Conservation (phyloP, 768 basidiomycete genomes). For the Fibroporia radiculosa region DNA sequence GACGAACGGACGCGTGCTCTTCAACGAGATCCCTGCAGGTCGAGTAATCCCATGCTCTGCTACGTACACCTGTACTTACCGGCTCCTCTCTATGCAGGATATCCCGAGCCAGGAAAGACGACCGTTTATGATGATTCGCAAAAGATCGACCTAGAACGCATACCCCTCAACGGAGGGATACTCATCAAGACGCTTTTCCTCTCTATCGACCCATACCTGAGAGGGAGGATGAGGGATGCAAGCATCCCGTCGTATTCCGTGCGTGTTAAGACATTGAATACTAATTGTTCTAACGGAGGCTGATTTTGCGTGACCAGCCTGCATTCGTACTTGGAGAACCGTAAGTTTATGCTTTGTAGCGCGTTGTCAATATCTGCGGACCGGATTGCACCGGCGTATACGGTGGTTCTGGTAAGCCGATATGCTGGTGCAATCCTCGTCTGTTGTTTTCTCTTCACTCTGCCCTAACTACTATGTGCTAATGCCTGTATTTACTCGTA, state of each 20-base stretch:
- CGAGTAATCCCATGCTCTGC: conserved; percentile 7
- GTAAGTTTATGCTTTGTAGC: conserved; percentile 12
- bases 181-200: conserved; percentile 22
- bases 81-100: conserved; percentile 14
- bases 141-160: conserved; percentile 22
- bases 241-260: conserved; percentile 11
- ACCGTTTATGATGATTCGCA: conserved; percentile 19
- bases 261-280: not conserved
- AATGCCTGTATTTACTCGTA: not conserved
- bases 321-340: conserved; percentile 21
- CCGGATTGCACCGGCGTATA: not conserved
- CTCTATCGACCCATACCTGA: conserved; percentile 16
- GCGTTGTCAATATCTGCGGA: no score
- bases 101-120: conserved; percentile 24
- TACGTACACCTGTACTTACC: not conserved
- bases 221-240: conserved; percentile 7
- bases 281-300: not conserved
- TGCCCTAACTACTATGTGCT: not conserved
- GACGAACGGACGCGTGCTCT: conserved; percentile 21
- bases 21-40: conserved; percentile 22
- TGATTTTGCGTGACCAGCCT: conserved; percentile 1
- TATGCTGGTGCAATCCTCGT: not conserved
- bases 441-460: not conserved
- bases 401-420: not conserved
- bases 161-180: conserved; percentile 21